Percentiles rank a stretch among this genome's conserved stretches.
Conservation (phyloP, 1,139 yeast genomes). For the Hanseniaspora uvarum region DNA sequence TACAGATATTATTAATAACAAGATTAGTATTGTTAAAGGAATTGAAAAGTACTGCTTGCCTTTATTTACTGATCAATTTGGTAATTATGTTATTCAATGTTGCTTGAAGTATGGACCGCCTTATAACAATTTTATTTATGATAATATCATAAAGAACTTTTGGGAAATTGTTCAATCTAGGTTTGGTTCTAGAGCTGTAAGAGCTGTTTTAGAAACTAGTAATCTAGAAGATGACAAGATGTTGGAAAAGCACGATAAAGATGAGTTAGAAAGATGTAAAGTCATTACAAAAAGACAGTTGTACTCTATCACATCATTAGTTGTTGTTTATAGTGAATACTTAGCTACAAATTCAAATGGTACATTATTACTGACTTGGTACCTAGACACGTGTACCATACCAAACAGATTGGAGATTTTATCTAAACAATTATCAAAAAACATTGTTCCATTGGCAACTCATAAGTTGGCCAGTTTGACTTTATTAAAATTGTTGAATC, state of each 20-base stretch:
- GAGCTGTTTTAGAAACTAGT: conserved; percentile 81
- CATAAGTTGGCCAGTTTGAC: conserved; percentile 83
- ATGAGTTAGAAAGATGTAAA: background rate
- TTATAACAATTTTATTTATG: conserved; percentile 81
- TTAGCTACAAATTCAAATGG: conserved; percentile 81
- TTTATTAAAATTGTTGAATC: conserved; percentile 65
- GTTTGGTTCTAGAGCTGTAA: conserved; percentile 88
- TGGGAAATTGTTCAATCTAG: conserved; percentile 78
- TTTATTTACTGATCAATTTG: conserved; percentile 87
- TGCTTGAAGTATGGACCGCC: conserved; percentile 83
- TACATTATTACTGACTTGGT: conserved; percentile 84
- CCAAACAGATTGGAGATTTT: conserved; percentile 47
- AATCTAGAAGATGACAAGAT: conserved; percentile 25
- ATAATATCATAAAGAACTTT: conserved; percentile 68
- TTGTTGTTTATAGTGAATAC: conserved; percentile 68
- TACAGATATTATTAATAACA: conserved; percentile 59
- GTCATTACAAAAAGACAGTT: conserved; percentile 55
- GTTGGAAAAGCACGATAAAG: background rate
- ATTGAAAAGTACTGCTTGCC: conserved; percentile 76
- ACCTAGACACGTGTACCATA: conserved; percentile 72
- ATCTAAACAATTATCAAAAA: conserved; percentile 51
- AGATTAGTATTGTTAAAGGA: conserved; percentile 54
- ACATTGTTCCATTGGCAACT: conserved; percentile 57
- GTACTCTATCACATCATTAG: conserved; percentile 65
- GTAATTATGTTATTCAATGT: conserved; percentile 90